phyloP scores from a whole-genome alignment of 768 basidiomycete species.

The Pulveroboletus sp. region DNA sequence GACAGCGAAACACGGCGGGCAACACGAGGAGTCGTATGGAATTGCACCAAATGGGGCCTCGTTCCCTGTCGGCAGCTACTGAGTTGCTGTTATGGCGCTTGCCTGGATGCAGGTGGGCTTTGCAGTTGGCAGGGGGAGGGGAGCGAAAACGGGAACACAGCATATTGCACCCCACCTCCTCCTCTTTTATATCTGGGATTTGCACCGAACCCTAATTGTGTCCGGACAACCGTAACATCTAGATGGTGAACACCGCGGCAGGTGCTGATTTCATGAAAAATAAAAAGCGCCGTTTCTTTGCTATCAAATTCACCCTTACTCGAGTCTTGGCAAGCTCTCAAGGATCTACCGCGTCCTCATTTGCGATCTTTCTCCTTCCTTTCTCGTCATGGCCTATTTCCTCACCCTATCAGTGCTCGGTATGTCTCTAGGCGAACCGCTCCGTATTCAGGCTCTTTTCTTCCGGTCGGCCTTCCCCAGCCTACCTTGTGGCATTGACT shows the following conservation, averaged over 20 bases:
- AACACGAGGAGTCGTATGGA: background rate
- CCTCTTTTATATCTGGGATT: slow-evolving; percentile 29
- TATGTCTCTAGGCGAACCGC: slow-evolving; percentile 40
- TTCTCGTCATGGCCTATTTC: slow-evolving; percentile 30
- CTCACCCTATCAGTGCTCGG: slow-evolving; percentile 38
- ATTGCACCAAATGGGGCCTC: background rate
- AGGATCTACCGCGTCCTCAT: slow-evolving; percentile 16
- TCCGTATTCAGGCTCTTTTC: slow-evolving; percentile 38
- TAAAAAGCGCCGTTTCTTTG: slow-evolving; percentile 21
- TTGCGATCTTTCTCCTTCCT: slow-evolving; percentile 24
- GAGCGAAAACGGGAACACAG: slow-evolving; percentile 14
- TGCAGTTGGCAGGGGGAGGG: background rate
- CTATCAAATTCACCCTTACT: slow-evolving; percentile 27
- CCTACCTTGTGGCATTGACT: slow-evolving; percentile 37
- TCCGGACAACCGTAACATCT: slow-evolving; percentile 16
- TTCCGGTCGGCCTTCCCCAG: slow-evolving; percentile 45
- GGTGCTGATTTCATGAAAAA: slow-evolving; percentile 25
- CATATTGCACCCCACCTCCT: slow-evolving; percentile 3
- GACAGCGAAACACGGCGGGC: slow-evolving; percentile 4
- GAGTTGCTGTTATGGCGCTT: slow-evolving; percentile 1
- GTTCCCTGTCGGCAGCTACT: background rate
- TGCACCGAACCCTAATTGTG: slow-evolving; percentile 29
- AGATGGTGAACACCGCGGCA: slow-evolving; percentile 28
- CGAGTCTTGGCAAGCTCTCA: slow-evolving; percentile 25
- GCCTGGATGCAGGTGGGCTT: slow-evolving; percentile 3